Percentiles rank a stretch among this genome's conserved stretches.
Evolutionary conservation across 257 asterid genomes (phyloP).

Genomic region (Rehmannia glutinosa): DNA sequence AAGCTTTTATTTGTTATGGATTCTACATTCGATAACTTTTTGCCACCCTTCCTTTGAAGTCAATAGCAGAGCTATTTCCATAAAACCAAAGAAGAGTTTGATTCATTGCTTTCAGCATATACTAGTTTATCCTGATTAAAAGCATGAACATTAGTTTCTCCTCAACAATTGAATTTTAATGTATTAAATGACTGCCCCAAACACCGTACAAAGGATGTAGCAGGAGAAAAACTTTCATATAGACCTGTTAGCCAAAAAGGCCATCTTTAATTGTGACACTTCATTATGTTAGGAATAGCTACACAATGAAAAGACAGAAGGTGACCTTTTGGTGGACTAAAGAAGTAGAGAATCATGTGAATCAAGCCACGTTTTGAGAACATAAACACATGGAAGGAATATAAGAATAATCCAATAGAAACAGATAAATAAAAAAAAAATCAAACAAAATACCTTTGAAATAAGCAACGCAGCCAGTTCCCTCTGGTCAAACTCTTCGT

Average conservation of each 20-base stretch:
- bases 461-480: conserved; percentile 83
- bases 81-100: not conserved
- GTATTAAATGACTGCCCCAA: not conserved
- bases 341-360: not conserved
- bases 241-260: not conserved
- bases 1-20: not conserved
- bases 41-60: not conserved
- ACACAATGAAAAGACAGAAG: not conserved
- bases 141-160: not conserved
- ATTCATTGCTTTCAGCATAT: not conserved
- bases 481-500: conserved; percentile 78
- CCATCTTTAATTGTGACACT: not conserved
- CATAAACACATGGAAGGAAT: not conserved
- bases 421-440: not conserved
- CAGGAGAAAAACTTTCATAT: not conserved
- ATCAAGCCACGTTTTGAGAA: not conserved
- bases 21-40: not conserved
- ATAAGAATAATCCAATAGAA: not conserved
- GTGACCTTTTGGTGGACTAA: not conserved
- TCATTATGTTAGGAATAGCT: not conserved
- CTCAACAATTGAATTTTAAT: not conserved
- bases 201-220: not conserved
- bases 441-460: conserved; percentile 59
- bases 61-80: not conserved
- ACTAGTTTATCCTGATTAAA: not conserved